Conservation (phyloP, 345 rosid species). For the Durio zibethinus region DNA sequence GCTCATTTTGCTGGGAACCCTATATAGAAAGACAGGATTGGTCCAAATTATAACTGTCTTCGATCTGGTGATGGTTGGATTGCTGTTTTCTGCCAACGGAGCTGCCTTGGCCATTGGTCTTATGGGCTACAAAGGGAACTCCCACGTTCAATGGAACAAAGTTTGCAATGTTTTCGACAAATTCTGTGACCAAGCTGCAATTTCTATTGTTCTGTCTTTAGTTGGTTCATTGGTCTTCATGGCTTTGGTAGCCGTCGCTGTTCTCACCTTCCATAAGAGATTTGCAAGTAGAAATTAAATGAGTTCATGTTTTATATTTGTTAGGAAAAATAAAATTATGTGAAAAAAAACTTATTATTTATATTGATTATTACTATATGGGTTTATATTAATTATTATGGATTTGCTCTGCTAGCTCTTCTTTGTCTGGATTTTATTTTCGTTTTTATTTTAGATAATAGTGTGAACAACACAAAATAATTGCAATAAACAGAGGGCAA, state of each 20-base stretch:
- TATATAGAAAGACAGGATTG: constrained; percentile 22
- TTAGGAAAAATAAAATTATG: not conserved
- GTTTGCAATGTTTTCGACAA: constrained; percentile 43
- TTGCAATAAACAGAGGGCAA: no score
- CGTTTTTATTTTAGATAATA: no score
- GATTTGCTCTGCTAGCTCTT: not conserved
- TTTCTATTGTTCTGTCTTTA: constrained; percentile 28
- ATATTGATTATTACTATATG: not conserved
- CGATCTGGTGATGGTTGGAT: constrained; percentile 40
- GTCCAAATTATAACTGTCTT: constrained; percentile 10
- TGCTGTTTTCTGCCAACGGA: constrained; percentile 48
- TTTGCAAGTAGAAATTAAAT: not conserved
- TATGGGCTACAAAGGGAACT: constrained; percentile 48
- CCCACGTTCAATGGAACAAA: constrained; percentile 48
- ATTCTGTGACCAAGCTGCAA: constrained; percentile 42
- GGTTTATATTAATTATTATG: no score
- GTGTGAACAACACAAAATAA: no score
- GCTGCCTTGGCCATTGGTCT: constrained; percentile 44
- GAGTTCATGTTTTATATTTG: not conserved
- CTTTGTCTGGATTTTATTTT: not conserved
- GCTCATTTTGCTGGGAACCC: constrained; percentile 11
- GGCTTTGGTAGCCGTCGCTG: constrained; percentile 22
- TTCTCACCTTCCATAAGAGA: constrained; percentile 24
- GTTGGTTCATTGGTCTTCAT: constrained; percentile 37
- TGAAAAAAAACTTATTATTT: not conserved